Conservation (phyloP, 2,329 filamentous ascomycete species). For the Neofusicoccum sp. region DNA sequence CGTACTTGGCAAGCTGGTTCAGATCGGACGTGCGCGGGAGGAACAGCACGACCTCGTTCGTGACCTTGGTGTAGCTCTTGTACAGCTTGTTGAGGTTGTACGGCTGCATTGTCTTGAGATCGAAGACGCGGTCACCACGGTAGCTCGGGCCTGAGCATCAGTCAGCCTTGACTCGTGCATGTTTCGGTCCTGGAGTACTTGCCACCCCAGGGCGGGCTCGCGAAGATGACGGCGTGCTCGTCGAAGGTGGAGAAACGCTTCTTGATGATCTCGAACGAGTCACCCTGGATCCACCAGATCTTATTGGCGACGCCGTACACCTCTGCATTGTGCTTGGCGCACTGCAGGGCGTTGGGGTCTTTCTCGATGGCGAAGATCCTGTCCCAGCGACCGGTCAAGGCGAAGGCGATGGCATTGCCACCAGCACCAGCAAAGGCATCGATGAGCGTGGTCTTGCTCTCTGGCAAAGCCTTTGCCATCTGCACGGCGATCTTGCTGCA, state of each 20-base stretch:
- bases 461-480: slow-evolving; percentile 56
- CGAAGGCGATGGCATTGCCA: slow-evolving; percentile 94
- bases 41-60: slow-evolving; percentile 67
- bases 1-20: slow-evolving; percentile 38
- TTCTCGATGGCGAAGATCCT: slow-evolving; percentile 87
- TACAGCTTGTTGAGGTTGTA: slow-evolving; percentile 60
- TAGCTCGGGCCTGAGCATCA: slow-evolving; percentile 58
- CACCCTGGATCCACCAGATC: slow-evolving; percentile 83
- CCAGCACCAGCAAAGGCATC: slow-evolving; percentile 91
- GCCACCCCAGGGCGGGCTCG: slow-evolving; percentile 74
- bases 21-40: slow-evolving; percentile 62
- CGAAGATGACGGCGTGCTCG: slow-evolving; percentile 59
- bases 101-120: slow-evolving; percentile 82
- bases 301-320: slow-evolving; percentile 76
- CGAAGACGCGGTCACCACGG: slow-evolving; percentile 68
- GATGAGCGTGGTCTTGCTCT: slow-evolving; percentile 65
- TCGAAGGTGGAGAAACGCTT: slow-evolving; percentile 49
- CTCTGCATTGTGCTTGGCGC: slow-evolving; percentile 87
- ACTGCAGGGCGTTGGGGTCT: slow-evolving; percentile 74
- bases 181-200: slow-evolving; percentile 25
- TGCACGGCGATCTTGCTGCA: slow-evolving; percentile 71
- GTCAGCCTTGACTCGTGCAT: slow-evolving; percentile 17
- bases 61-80: slow-evolving; percentile 35
- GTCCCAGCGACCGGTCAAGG: slow-evolving; percentile 73
- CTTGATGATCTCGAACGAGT: slow-evolving; percentile 75